phyloP scores from a whole-genome alignment of 768 basidiomycete species.

The Candolleomyces eurysporus region DNA sequence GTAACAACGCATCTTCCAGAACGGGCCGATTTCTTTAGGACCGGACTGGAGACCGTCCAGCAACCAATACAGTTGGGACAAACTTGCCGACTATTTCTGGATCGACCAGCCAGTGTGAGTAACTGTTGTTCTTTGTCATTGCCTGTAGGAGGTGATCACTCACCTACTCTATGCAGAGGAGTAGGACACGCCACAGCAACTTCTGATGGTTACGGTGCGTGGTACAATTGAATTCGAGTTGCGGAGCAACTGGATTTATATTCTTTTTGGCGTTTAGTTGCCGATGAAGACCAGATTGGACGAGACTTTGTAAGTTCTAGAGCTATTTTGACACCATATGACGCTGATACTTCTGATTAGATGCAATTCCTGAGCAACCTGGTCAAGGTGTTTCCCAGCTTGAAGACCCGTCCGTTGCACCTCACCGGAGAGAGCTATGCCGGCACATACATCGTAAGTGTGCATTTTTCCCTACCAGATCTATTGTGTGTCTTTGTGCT shows the following conservation, averaged over 20 bases:
- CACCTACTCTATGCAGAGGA: constrained; percentile 29
- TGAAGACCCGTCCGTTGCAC: constrained; percentile 64
- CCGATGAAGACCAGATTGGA: constrained; percentile 66
- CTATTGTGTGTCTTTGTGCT: not conserved
- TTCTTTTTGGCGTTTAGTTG: constrained; percentile 30
- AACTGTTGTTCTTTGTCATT: not conserved
- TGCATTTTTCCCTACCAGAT: not conserved
- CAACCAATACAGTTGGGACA: constrained; percentile 59
- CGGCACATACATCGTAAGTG: constrained; percentile 63
- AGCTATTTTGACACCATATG: not conserved
- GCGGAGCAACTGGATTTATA: no score
- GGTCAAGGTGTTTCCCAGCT: constrained; percentile 70
- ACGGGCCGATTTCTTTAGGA: constrained; percentile 64
- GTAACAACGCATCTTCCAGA: constrained; percentile 34
- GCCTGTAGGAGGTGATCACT: not conserved
- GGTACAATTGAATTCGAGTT: no score
- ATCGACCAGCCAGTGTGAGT: constrained; percentile 69
- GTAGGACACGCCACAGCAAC: constrained; percentile 67
- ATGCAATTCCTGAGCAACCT: constrained; percentile 71
- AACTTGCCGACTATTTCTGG: constrained; percentile 67
- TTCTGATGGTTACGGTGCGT: constrained; percentile 54
- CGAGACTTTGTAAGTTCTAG: constrained; percentile 44
- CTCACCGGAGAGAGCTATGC: constrained; percentile 76
- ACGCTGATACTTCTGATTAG: constrained; percentile 28
- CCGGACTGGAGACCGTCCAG: constrained; percentile 45